These are phyloP conservation scores for Psilocybe sp. DNA, from an alignment of 768 basidiomycete species.

Conservation along the genomic window DNA sequence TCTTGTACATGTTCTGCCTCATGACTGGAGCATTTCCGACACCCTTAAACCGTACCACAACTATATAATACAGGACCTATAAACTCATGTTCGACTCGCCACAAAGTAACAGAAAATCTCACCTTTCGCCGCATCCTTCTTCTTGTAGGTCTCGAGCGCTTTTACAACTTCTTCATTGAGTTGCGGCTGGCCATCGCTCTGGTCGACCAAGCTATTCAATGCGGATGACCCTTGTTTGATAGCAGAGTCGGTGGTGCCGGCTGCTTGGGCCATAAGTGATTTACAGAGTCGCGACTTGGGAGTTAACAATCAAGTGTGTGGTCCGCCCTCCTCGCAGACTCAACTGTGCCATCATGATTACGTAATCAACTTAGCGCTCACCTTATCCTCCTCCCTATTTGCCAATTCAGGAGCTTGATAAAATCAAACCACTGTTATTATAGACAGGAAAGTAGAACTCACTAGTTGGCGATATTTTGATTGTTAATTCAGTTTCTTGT, in stretches of 20 bases:
- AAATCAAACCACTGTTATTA: too few relatives aligned
- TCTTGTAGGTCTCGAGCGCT: conserved; percentile 84
- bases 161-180: conserved; percentile 50
- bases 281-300: too few relatives aligned
- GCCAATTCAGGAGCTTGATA: too few relatives aligned
- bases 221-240: conserved; percentile 25
- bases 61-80: conserved; percentile 37
- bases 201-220: conserved; percentile 14
- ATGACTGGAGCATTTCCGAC: conserved; percentile 98
- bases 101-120: neutral
- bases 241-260: conserved; percentile 24
- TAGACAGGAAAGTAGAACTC: too few relatives aligned
- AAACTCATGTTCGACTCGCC: neutral
- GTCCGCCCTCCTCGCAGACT: too few relatives aligned
- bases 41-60: conserved; percentile 95
- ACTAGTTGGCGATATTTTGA: too few relatives aligned
- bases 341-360: neutral
- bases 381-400: too few relatives aligned
- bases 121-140: conserved; percentile 83
- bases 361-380: too few relatives aligned
- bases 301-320: too few relatives aligned
- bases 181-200: conserved; percentile 25
- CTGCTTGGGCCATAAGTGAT: conserved; percentile 19
- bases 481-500: too few relatives aligned
- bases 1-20: conserved; percentile 99